These are phyloP conservation scores for Aspergillus luchuensis DNA, from an alignment of 2,329 filamentous ascomycete genomes.

Conservation along the genomic window DNA sequence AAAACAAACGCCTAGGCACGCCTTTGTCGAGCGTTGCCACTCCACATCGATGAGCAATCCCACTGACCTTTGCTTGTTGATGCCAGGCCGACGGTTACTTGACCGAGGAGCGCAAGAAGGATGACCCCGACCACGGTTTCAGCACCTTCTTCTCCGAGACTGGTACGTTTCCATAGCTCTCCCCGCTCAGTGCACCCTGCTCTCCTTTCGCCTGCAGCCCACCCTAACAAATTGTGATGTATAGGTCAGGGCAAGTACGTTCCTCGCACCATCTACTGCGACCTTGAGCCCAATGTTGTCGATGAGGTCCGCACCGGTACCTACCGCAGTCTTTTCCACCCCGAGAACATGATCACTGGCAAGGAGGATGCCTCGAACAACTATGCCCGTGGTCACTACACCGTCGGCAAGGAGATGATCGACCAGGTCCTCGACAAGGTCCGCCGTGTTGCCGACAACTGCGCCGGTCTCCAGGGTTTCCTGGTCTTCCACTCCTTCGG, in stretches of 20 bases:
- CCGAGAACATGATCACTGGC: conserved; percentile 98
- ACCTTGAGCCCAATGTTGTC: conserved; percentile 99
- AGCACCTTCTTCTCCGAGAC: conserved; percentile 99
- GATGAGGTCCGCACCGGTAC: conserved; percentile 97
- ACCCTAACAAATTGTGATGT: conserved; percentile 14
- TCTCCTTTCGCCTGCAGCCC: conserved; percentile 14
- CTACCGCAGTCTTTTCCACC: conserved; percentile 97
- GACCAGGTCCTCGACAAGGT: conserved; percentile 98
- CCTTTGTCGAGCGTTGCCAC: neutral
- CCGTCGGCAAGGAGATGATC: conserved; percentile 98
- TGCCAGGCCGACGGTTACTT: conserved; percentile 93
- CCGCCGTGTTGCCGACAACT: conserved; percentile 95
- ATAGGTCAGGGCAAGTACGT: conserved; percentile 99
- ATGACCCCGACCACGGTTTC: conserved; percentile 94
- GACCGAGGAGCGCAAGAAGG: conserved; percentile 94
- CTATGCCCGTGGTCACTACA: conserved; percentile 99
- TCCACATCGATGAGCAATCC: conserved; percentile 7
- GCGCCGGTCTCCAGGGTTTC: conserved; percentile 97
- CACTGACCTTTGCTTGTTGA: conserved; percentile 20
- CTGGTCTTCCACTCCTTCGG: conserved; percentile 99
- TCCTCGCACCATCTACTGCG: conserved; percentile 97
- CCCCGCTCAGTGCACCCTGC: neutral
- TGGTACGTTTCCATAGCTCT: conserved; percentile 60
- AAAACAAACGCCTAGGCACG: neutral
- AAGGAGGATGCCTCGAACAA: conserved; percentile 99